Conservation (phyloP, 2,329 filamentous ascomycete genomes). For the Geosmithia putterillii region DNA sequence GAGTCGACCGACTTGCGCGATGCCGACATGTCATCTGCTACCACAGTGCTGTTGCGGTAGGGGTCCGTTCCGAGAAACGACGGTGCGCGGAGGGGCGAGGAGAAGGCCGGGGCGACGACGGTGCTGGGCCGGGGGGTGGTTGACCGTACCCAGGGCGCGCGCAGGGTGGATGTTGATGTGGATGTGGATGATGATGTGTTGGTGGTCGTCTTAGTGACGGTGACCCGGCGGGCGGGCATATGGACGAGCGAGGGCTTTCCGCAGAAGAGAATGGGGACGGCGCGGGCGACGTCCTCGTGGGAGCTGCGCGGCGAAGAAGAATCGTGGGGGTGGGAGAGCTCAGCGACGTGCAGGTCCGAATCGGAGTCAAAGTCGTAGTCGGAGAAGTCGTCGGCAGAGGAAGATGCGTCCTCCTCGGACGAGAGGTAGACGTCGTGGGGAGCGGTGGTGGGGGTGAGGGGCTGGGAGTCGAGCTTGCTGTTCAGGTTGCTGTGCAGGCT, state of each 20-base stretch:
- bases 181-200: conserved; percentile 1
- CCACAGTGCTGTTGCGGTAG: conserved; percentile 25
- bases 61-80: conserved; percentile 43
- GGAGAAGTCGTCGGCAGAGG: conserved; percentile 47
- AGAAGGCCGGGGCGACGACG: conserved; percentile 24
- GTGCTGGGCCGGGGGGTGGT: conserved; percentile 9
- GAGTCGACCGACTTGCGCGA: neutral
- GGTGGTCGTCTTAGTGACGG: neutral
- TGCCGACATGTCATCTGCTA: neutral
- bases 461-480: conserved; percentile 9
- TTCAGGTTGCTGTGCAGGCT: conserved; percentile 6
- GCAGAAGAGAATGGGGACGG: conserved; percentile 46
- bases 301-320: conserved; percentile 16
- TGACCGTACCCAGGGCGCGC: conserved; percentile 11
- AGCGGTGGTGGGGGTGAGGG: conserved; percentile 23
- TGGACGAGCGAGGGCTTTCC: conserved; percentile 45
- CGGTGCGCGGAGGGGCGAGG: conserved; percentile 16
- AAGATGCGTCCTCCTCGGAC: conserved; percentile 53
- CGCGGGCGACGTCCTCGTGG: conserved; percentile 43
- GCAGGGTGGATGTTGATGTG: conserved; percentile 5
- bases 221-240: neutral
- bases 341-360: conserved; percentile 12
- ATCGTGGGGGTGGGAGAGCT: neutral
- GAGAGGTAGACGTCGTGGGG: conserved; percentile 52
- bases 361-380: conserved; percentile 38